Evolutionary conservation across 345 rosid species (phyloP), one percentile per base, ranked within the genome.

Genomic region (Boechera stricta): DNA sequence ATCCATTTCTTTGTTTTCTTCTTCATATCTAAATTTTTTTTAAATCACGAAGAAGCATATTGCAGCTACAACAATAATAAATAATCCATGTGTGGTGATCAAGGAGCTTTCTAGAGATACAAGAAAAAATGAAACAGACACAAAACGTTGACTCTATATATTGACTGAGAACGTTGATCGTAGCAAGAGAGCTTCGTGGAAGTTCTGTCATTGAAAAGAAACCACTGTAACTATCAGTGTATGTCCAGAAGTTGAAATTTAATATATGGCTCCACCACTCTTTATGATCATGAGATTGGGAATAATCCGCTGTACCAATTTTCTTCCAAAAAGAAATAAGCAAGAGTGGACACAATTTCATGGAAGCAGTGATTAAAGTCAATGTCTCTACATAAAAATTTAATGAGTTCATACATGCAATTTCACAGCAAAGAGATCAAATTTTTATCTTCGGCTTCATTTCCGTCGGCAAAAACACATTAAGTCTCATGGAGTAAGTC

Each of bases 361-460:
- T 18, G 55, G 11, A 51, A 51, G 0, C 5, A 18, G 55, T 51
- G 33, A 5, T 24, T 3, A 10, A 24, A 53, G 31, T 24, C 6
- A 31, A 11, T 49, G 10, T 16, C 35, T 26, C 45, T 5, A 39
- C 57, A 16, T 67, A 11, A 53, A 26, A 53, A 2, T 6, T 11
- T 7, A 10, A 10, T 53, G 55, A 6, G 10, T 26, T 26, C 11
- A 26, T 11, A 12, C 31, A 24, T 66, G 18, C 24, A 38, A 54
- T n/a, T 69, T 26, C 16, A 15, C 10, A 54, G 29, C 51, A 28
- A 68, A 39, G 26, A 39, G 15, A 69, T n/a, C 52, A 33, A 33
- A 67, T 7, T 33, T 44, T 48, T 54, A 47, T 47, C 55, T 24
- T 65, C 26, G 69, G 69, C 41, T 47, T 18, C 70, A 48, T 5